A percentile compares a stretch with the other conserved stretches of the same genome.
These are phyloP conservation scores for Calonectria hongkongensis DNA, from an alignment of 2,329 filamentous ascomycete genomes.

Conservation along the genomic window DNA sequence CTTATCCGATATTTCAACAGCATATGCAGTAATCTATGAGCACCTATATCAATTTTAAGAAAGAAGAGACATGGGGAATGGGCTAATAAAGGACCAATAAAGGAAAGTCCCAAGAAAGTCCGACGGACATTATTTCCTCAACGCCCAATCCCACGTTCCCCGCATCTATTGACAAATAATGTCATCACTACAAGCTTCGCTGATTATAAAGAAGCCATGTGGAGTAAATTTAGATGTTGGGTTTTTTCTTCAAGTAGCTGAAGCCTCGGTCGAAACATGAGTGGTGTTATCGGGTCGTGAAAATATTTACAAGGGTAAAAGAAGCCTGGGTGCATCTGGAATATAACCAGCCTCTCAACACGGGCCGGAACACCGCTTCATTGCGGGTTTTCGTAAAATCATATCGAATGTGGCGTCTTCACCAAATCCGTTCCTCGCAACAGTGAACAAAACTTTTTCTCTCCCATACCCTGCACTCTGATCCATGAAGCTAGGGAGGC, in stretches of 20 bases:
- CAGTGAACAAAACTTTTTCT: constrained; percentile 11
- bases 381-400: background rate
- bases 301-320: background rate
- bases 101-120: background rate
- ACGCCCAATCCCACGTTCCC: background rate
- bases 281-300: background rate
- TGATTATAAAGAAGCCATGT: background rate
- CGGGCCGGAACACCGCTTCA: too few relatives aligned
- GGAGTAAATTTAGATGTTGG: background rate
- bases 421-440: background rate
- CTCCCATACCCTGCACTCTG: constrained; percentile 32
- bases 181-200: too few relatives aligned
- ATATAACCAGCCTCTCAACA: too few relatives aligned
- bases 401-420: background rate
- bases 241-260: background rate
- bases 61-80: too few relatives aligned
- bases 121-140: background rate
- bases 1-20: too few relatives aligned
- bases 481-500: constrained; percentile 19
- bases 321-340: background rate
- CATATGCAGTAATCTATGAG: too few relatives aligned
- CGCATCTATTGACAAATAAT: background rate
- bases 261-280: background rate
- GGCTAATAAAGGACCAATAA: background rate
- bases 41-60: too few relatives aligned